phyloP scores from a whole-genome alignment of 768 basidiomycete species.

The Tricholoma sp. region DNA sequence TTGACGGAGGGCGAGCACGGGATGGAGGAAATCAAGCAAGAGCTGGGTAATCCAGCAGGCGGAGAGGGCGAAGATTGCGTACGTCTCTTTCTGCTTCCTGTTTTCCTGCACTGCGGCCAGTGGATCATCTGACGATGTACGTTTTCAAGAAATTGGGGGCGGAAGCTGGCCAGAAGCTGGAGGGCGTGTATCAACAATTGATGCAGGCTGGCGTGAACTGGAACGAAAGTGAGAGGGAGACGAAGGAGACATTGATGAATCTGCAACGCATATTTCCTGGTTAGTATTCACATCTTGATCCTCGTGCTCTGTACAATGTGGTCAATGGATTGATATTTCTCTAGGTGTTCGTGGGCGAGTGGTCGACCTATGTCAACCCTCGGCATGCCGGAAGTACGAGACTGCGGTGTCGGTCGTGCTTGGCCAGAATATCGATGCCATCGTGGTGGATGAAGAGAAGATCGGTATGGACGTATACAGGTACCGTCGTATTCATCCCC shows the following conservation, averaged over 20 bases:
- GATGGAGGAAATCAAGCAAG: slow-evolving; percentile 60
- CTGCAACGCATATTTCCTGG: slow-evolving; percentile 90
- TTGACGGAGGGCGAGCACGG: slow-evolving; percentile 67
- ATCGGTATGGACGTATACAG: slow-evolving; percentile 96
- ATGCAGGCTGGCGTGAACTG: slow-evolving; percentile 87
- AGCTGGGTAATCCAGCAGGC: slow-evolving; percentile 82
- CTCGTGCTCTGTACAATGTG: background rate
- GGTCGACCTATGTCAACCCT: slow-evolving; percentile 92
- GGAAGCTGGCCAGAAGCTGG: slow-evolving; percentile 89
- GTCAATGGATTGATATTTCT: background rate
- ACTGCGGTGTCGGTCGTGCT: slow-evolving; percentile 87
- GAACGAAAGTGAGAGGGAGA: slow-evolving; percentile 81
- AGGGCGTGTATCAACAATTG: slow-evolving; percentile 75
- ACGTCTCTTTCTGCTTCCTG: slow-evolving; percentile 20
- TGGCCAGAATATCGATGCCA: slow-evolving; percentile 90
- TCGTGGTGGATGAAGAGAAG: slow-evolving; percentile 96
- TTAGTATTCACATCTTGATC: slow-evolving; percentile 22
- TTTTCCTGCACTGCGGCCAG: background rate
- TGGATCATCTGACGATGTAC: background rate
- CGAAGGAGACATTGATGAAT: slow-evolving; percentile 77
- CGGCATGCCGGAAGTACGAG: slow-evolving; percentile 88
- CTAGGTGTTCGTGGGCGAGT: slow-evolving; percentile 89
- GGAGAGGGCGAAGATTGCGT: slow-evolving; percentile 79
- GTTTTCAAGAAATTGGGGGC: slow-evolving; percentile 73
- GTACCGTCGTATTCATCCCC: slow-evolving; percentile 35